phyloP scores from a whole-genome alignment of 192 early-diverging fungal species.

The Backusella circina region DNA sequence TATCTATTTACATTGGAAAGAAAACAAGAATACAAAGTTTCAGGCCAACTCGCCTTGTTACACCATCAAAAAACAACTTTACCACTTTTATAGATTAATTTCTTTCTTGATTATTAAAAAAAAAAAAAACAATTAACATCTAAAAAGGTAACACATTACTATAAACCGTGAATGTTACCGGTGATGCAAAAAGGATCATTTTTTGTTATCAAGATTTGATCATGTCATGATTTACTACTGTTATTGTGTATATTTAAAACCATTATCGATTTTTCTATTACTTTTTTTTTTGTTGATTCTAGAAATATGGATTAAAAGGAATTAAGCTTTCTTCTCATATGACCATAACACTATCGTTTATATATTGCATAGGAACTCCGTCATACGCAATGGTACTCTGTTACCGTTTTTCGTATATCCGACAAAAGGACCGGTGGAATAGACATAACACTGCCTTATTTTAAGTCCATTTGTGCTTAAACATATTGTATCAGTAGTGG shows the following conservation, averaged over 20 bases:
- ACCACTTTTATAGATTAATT: not conserved
- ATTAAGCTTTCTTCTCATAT: not conserved
- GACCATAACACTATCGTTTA: not conserved
- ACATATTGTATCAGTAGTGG: too few relatives aligned
- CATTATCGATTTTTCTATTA: not conserved
- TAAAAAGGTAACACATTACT: not conserved
- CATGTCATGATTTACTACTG: not conserved
- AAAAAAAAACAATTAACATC: not conserved
- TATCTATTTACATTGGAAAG: not conserved
- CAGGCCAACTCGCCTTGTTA: not conserved
- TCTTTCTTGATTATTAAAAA: not conserved
- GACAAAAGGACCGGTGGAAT: not conserved
- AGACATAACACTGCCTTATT: not conserved
- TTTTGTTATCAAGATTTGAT: not conserved
- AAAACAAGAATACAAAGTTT: not conserved
- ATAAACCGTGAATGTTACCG: not conserved
- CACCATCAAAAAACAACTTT: not conserved
- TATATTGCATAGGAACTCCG: not conserved
- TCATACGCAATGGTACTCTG: not conserved
- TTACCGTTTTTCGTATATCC: not conserved
- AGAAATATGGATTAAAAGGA: not conserved
- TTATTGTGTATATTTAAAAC: not conserved
- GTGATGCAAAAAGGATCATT: not conserved
- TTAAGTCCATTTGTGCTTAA: too few relatives aligned
- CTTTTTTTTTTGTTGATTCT: not conserved